phyloP scores from a whole-genome alignment of 495 filamentous ascomycete genomes.

The Hypoxylon lienhwacheense region DNA sequence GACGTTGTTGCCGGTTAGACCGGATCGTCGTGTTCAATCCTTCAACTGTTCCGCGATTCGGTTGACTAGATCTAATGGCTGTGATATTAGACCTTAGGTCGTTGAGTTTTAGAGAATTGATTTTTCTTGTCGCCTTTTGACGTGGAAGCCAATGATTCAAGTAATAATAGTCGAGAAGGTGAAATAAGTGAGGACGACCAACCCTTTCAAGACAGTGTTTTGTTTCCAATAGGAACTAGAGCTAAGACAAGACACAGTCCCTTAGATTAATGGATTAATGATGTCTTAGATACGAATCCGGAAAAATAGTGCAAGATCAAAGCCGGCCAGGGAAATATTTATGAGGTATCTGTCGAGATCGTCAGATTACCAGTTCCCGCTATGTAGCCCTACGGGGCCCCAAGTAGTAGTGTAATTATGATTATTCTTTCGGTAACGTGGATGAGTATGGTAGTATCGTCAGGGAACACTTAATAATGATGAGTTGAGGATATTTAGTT shows the following conservation, averaged over 20 bases:
- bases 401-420: not conserved
- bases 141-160: not conserved
- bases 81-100: constrained; percentile 14
- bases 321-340: constrained; percentile 20
- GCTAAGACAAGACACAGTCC: constrained; percentile 12
- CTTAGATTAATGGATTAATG: constrained; percentile 22
- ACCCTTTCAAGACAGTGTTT: constrained; percentile 9
- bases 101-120: constrained; percentile 13
- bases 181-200: not conserved
- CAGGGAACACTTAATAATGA: not conserved
- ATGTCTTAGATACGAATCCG: constrained; percentile 34
- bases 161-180: not conserved
- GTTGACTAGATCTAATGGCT: not conserved
- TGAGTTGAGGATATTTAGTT: too few relatives aligned
- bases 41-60: not conserved
- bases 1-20: constrained; percentile 5
- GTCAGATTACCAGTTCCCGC: not conserved
- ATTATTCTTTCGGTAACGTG: not conserved
- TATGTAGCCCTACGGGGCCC: not conserved
- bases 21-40: not conserved
- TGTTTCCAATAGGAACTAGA: constrained; percentile 9
- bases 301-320: constrained; percentile 23
- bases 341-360: too few relatives aligned
- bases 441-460: not conserved
- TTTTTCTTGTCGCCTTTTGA: not conserved